These are phyloP conservation scores for Exsudoporus floridanus DNA, from an alignment of 1,284 basidiomycete species.

Conservation along the genomic window DNA sequence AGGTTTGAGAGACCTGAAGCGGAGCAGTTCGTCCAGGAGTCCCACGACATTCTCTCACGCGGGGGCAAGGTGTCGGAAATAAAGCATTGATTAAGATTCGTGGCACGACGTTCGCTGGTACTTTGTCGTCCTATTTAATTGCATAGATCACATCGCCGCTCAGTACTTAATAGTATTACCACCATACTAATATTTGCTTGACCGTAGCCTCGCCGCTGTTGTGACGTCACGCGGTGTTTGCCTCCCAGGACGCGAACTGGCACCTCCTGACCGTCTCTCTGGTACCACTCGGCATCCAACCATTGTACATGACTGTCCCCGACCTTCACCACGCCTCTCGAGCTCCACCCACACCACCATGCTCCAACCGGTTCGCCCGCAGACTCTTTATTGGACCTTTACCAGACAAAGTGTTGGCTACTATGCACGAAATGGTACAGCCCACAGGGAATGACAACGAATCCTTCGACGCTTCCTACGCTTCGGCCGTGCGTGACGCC, in stretches of 20 bases:
- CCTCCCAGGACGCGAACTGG: constrained; percentile 3
- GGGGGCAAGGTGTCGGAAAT: constrained; percentile 24
- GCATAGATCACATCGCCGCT: constrained; percentile 23
- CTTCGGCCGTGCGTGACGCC: constrained; percentile 31
- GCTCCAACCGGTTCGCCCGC: constrained; percentile 20
- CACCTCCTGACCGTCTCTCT: background rate
- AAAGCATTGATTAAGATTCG: constrained; percentile 29
- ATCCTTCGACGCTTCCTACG: constrained; percentile 35
- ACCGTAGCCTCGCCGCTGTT: background rate
- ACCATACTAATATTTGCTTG: background rate
- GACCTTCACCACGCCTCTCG: background rate
- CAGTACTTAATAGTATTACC: constrained; percentile 10
- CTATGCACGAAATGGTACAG: constrained; percentile 20
- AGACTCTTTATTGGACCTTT: constrained; percentile 65
- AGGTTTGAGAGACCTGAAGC: constrained; percentile 80
- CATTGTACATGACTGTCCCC: constrained; percentile 3
- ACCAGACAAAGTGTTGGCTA: constrained; percentile 52
- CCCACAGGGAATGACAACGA: constrained; percentile 30
- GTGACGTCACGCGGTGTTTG: constrained; percentile 26
- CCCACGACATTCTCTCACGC: constrained; percentile 46
- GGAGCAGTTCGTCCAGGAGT: constrained; percentile 60
- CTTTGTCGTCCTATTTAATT: constrained; percentile 12
- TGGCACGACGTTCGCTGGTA: constrained; percentile 4
- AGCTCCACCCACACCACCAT: background rate
- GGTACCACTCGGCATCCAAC: background rate